Evolutionary conservation across 2,329 filamentous ascomycete species (phyloP).

Genomic region (Monilinia laxa): DNA sequence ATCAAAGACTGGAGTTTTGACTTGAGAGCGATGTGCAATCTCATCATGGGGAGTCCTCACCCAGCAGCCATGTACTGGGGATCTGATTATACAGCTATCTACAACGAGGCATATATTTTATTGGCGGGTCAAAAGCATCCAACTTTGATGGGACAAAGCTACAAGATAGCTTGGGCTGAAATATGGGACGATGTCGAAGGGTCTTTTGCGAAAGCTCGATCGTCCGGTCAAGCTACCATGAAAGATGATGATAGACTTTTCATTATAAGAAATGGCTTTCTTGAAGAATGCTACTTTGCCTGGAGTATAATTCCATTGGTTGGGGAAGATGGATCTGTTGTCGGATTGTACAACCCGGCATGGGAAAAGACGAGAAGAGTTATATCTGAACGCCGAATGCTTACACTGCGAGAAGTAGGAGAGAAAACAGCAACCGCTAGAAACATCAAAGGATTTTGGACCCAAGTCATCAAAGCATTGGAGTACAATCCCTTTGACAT

Average conservation of each 20-base stretch:
- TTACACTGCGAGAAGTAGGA: conserved; percentile 74
- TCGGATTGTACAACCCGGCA: conserved; percentile 68
- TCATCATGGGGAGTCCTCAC: conserved; percentile 77
- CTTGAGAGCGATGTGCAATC: conserved; percentile 73
- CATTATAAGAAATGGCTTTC: conserved; percentile 41
- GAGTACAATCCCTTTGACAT: conserved; percentile 68
- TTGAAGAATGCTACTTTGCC: conserved; percentile 39
- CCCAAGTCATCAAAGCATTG: conserved; percentile 64
- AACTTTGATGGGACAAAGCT: conserved; percentile 69
- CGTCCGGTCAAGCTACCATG: conserved; percentile 42
- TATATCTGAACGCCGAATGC: conserved; percentile 76
- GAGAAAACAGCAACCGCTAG: conserved; percentile 72
- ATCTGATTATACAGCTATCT: conserved; percentile 64
- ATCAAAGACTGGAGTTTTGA: conserved; percentile 73
- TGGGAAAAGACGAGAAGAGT: conserved; percentile 80
- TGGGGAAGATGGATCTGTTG: conserved; percentile 69
- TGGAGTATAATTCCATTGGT: conserved; percentile 72
- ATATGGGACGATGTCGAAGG: conserved; percentile 44
- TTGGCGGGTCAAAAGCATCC: conserved; percentile 78
- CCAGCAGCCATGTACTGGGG: conserved; percentile 81
- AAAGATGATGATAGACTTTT: conserved; percentile 38
- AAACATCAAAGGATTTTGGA: conserved; percentile 73
- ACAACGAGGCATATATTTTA: conserved; percentile 70
- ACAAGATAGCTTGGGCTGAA: conserved; percentile 60
- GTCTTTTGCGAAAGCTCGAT: conserved; percentile 50